phyloP scores from a whole-genome alignment of 2,329 filamentous ascomycete species.

The Alternaria ventricosa region DNA sequence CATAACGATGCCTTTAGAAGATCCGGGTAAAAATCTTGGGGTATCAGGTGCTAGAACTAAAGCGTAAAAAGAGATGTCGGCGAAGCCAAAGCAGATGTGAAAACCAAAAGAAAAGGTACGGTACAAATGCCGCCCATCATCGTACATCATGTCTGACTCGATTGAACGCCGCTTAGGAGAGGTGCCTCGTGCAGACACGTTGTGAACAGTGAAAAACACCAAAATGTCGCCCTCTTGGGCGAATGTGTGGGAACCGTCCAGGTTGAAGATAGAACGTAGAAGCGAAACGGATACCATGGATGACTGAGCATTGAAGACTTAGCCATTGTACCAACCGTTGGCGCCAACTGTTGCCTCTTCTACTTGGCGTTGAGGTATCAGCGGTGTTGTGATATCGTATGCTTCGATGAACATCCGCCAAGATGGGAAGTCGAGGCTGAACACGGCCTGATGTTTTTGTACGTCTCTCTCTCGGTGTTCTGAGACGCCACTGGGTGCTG shows the following conservation, averaged over 20 bases:
- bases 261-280: background rate
- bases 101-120: background rate
- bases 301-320: background rate
- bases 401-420: conserved; percentile 80
- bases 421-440: conserved; percentile 83
- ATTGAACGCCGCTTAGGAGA: background rate
- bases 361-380: conserved; percentile 78
- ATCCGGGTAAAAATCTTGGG: conserved; percentile 1
- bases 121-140: background rate
- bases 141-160: background rate
- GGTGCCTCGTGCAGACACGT: background rate
- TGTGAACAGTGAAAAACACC: background rate
- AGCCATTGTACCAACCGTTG: conserved; percentile 35
- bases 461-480: conserved; percentile 61
- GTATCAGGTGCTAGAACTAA: conserved; percentile 8
- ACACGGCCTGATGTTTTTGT: conserved; percentile 78
- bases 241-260: background rate
- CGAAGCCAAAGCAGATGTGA: background rate
- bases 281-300: background rate
- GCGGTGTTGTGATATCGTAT: conserved; percentile 76
- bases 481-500: conserved; percentile 56
- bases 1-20: background rate
- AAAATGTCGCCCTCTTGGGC: background rate
- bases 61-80: background rate
- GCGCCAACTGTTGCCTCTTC: conserved; percentile 34